phyloP scores from a whole-genome alignment of 139 green algal species.

The Monoraphidium neglectum region DNA sequence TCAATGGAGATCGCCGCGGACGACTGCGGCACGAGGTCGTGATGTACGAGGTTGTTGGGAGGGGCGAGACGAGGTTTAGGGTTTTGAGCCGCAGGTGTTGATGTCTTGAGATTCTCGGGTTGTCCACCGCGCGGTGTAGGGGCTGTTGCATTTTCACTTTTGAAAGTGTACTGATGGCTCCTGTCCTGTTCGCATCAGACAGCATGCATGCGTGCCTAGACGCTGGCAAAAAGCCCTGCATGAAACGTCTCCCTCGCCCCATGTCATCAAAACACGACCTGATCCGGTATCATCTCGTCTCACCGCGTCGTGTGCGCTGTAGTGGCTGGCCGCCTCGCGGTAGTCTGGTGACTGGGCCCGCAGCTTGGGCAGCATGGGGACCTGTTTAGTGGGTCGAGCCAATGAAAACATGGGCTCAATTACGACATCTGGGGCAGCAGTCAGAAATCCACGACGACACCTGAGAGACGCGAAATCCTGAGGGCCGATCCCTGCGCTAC shows the following conservation, averaged over 20 bases:
- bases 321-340: slow-evolving; percentile 15
- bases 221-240: background rate
- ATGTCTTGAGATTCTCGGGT: no score
- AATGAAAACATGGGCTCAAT: background rate
- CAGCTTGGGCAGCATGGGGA: slow-evolving; percentile 34
- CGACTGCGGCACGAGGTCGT: slow-evolving; percentile 4
- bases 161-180: background rate
- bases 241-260: background rate
- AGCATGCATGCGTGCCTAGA: background rate
- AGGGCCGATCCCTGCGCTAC: no score
- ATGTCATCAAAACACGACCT: background rate
- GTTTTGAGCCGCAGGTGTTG: background rate
- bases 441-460: no score
- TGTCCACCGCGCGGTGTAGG: no score
- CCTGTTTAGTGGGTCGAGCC: no score
- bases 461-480: no score
- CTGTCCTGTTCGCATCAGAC: background rate
- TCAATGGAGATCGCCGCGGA: slow-evolving; percentile 44
- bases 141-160: background rate
- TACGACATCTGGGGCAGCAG: no score
- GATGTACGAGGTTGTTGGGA: background rate
- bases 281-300: background rate
- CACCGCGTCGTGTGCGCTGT: slow-evolving; percentile 16
- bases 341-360: slow-evolving; percentile 27
- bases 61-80: background rate